Percentiles rank a stretch among this genome's conserved stretches.
Evolutionary conservation across 805 yeast species (phyloP).

Genomic region (Candida nitratophila): DNA sequence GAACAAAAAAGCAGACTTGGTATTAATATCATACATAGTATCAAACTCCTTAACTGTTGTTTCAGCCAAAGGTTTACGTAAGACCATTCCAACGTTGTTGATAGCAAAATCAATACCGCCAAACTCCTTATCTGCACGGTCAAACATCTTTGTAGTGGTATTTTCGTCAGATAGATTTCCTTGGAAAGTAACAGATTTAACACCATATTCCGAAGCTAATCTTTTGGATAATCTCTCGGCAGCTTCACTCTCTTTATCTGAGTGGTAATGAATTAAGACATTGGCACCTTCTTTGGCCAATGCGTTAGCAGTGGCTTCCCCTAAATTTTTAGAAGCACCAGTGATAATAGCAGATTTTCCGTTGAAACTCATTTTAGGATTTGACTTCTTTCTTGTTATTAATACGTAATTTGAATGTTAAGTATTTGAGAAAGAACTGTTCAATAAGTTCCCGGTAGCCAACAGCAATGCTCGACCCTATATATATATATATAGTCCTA

Average conservation of each 20-base stretch:
- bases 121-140: conserved; percentile 33
- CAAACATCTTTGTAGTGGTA: conserved; percentile 39
- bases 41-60: conserved; percentile 49
- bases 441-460: too few relatives aligned
- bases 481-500: too few relatives aligned
- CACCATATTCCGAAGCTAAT: conserved; percentile 27
- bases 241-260: conserved; percentile 28
- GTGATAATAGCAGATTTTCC: conserved; percentile 51
- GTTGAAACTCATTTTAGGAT: conserved; percentile 14
- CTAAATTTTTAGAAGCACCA: conserved; percentile 60
- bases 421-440: too few relatives aligned
- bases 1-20: conserved; percentile 56
- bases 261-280: conserved; percentile 49
- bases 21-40: conserved; percentile 43
- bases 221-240: conserved; percentile 32
- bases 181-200: conserved; percentile 35
- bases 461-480: too few relatives aligned
- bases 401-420: too few relatives aligned
- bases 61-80: conserved; percentile 53
- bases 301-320: conserved; percentile 44
- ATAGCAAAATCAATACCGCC: conserved; percentile 57
- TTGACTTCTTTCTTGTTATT: too few relatives aligned
- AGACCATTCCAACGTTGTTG: conserved; percentile 60
- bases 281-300: conserved; percentile 50
- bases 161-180: conserved; percentile 36